phyloP scores from a whole-genome alignment of 2,329 filamentous ascomycete genomes.

The Amauroascus verrucosus region DNA sequence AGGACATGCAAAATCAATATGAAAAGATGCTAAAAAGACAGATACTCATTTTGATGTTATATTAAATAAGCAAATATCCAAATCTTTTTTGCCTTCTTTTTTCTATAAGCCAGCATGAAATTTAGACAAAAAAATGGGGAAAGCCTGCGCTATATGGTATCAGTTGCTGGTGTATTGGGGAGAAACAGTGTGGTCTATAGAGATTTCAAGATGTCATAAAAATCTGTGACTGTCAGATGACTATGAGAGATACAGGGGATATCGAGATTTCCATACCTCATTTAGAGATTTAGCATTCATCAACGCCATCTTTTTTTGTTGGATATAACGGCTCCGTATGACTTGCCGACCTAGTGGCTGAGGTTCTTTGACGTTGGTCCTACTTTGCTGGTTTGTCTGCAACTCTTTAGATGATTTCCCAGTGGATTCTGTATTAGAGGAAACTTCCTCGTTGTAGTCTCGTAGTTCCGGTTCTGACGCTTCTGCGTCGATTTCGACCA shows the following conservation, averaged over 20 bases:
- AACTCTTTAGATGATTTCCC: not conserved
- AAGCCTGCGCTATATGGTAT: not conserved
- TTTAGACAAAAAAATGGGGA: not conserved
- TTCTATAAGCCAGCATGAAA: not conserved
- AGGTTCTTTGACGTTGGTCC: conserved; percentile 38
- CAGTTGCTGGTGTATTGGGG: not conserved
- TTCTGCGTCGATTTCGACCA: conserved; percentile 19
- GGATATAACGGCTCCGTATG: conserved; percentile 71
- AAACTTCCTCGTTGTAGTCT: not conserved
- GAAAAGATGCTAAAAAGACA: no score
- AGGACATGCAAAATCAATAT: no score
- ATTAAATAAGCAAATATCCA: not conserved
- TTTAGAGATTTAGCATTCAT: conserved; percentile 73
- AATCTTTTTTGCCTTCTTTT: not conserved
- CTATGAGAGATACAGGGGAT: not conserved
- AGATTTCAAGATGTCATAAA: conserved; percentile 24
- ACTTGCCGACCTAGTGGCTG: conserved; percentile 54
- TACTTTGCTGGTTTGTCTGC: conserved; percentile 35
- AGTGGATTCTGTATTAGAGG: not conserved
- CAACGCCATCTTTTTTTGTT: conserved; percentile 74
- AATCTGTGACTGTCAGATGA: conserved; percentile 22
- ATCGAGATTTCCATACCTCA: conserved; percentile 50
- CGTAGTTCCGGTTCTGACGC: not conserved
- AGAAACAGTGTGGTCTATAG: not conserved
- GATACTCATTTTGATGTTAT: not conserved